phyloP scores from a whole-genome alignment of 148 eudicot species.

The Rhododendron griersonianum region DNA sequence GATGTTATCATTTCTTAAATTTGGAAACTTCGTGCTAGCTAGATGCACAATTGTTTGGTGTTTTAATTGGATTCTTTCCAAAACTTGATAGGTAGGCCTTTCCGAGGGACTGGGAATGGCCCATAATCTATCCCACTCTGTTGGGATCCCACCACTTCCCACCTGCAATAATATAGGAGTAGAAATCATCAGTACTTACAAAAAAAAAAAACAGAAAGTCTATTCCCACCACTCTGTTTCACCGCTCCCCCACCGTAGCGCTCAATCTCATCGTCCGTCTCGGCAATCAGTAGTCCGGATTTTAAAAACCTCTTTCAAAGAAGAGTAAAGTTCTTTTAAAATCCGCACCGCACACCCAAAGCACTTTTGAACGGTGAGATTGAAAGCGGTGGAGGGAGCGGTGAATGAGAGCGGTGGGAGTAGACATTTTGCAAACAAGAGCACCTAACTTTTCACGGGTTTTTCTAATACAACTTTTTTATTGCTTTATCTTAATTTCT shows the following conservation, averaged over 20 bases:
- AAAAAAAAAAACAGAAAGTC: no score
- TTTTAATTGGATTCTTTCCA: slow-evolving; percentile 26
- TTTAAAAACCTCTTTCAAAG: no score
- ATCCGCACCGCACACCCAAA: no score
- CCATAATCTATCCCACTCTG: slow-evolving; percentile 41
- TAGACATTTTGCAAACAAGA: background rate
- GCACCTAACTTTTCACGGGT: no score
- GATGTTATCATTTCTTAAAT: background rate
- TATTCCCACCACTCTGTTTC: no score
- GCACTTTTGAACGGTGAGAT: no score
- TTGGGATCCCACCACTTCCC: slow-evolving; percentile 55
- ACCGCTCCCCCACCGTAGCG: no score
- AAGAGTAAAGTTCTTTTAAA: no score
- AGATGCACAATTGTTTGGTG: background rate
- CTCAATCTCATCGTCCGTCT: fast-evolving
- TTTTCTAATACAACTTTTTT: no score
- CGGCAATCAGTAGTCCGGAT: no score
- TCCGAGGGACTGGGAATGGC: slow-evolving; percentile 74
- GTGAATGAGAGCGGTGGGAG: no score
- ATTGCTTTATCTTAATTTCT: background rate
- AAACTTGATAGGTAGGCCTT: slow-evolving; percentile 65
- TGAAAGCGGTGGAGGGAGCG: no score
- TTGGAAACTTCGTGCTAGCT: background rate
- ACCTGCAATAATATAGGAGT: slow-evolving; percentile 39
- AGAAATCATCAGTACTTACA: background rate